A percentile compares a stretch with the other conserved stretches of the same genome.
These are phyloP conservation scores for Microcos paniculata DNA, from an alignment of 345 rosid species.

Conservation along the genomic window DNA sequence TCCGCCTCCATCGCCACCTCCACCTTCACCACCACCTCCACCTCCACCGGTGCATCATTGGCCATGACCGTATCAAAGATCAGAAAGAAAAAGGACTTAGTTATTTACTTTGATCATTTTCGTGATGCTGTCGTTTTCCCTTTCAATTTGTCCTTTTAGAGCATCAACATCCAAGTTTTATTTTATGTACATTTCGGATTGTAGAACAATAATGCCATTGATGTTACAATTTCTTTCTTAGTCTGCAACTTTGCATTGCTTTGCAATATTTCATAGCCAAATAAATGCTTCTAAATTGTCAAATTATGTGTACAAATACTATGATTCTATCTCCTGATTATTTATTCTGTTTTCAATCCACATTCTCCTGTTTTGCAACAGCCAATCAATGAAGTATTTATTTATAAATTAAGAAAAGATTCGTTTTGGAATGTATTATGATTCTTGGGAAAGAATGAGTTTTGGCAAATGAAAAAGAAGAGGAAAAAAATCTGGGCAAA, in stretches of 20 bases:
- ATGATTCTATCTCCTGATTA: not conserved
- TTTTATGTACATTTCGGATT: not conserved
- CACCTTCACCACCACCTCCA: constrained; percentile 18
- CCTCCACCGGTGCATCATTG: constrained; percentile 21
- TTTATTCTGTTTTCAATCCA: not conserved
- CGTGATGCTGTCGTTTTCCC: not conserved
- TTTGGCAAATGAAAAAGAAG: not conserved
- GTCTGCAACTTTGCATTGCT: not conserved
- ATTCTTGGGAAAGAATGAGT: not conserved
- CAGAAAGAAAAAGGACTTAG: not conserved
- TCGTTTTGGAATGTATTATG: not conserved
- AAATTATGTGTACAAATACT: not conserved
- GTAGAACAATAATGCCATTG: not conserved
- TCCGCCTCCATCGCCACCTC: constrained; percentile 15
- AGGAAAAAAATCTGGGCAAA: not conserved
- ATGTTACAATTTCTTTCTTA: not conserved
- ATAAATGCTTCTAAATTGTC: not conserved
- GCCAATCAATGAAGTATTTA: not conserved
- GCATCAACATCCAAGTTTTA: not conserved
- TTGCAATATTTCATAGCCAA: not conserved
- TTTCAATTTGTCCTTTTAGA: not conserved
- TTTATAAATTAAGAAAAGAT: not conserved
- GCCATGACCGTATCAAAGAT: constrained; percentile 10
- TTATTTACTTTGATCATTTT: not conserved
- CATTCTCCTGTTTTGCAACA: not conserved